Evolutionary conservation across 2,329 filamentous ascomycete genomes (phyloP).

Genomic region (Nannizziopsis barbatae): DNA sequence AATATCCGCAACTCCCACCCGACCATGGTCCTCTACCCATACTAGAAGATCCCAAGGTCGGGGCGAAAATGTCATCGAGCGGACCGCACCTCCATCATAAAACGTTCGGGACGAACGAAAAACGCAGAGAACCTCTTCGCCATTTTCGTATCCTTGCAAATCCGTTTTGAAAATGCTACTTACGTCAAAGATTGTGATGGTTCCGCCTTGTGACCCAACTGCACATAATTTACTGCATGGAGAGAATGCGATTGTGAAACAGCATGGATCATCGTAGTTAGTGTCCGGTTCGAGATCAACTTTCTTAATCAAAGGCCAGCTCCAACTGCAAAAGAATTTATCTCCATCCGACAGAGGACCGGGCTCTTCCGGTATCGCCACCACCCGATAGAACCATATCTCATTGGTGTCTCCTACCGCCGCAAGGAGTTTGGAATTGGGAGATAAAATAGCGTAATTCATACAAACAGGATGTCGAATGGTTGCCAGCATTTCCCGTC

Average conservation of each 20-base stretch:
- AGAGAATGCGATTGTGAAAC: slow-evolving; percentile 41
- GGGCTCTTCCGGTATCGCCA: slow-evolving; percentile 23
- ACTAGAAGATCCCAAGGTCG: slow-evolving; percentile 81
- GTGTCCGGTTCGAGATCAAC: slow-evolving; percentile 34
- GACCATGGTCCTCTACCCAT: slow-evolving; percentile 75
- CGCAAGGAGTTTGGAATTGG: slow-evolving; percentile 67
- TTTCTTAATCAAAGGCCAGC: slow-evolving; percentile 32
- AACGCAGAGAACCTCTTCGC: slow-evolving; percentile 58
- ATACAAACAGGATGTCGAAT: slow-evolving; percentile 72
- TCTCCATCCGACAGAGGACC: slow-evolving; percentile 22
- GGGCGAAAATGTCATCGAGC: slow-evolving; percentile 85
- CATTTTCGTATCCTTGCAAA: slow-evolving; percentile 24
- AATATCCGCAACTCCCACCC: slow-evolving; percentile 38
- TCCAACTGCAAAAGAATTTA: slow-evolving; percentile 30
- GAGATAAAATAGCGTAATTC: slow-evolving; percentile 89
- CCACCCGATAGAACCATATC: slow-evolving; percentile 61
- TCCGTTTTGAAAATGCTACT: slow-evolving; percentile 26
- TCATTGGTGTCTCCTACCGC: slow-evolving; percentile 81
- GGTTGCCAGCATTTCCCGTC: slow-evolving; percentile 56
- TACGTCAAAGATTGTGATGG: slow-evolving; percentile 38
- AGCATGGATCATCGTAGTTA: slow-evolving; percentile 33
- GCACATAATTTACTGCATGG: slow-evolving; percentile 40
- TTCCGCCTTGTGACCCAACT: slow-evolving; percentile 40
- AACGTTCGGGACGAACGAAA: slow-evolving; percentile 68
- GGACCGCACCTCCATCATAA: slow-evolving; percentile 63